phyloP scores from a whole-genome alignment of 2,329 filamentous ascomycete genomes.

The Talaromyces sp. region DNA sequence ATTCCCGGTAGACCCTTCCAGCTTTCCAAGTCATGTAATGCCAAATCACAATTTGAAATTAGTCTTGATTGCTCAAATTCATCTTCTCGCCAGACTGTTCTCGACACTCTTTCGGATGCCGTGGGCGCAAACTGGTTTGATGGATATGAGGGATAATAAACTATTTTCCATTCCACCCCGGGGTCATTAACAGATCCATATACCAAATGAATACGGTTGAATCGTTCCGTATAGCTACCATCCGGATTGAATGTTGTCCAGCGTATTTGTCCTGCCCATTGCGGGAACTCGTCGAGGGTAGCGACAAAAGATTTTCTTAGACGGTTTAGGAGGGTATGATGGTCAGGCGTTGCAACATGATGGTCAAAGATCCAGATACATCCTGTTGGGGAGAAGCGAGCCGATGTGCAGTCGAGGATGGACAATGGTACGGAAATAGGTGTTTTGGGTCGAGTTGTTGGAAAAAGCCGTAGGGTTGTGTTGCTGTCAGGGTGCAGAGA shows the following conservation, averaged over 20 bases:
- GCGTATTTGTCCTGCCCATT: constrained; percentile 43
- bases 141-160: background rate
- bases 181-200: background rate
- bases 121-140: background rate
- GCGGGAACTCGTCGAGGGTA: constrained; percentile 41
- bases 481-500: background rate
- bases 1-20: constrained; percentile 29
- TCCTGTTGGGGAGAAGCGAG: background rate
- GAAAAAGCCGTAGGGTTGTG: background rate
- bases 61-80: constrained; percentile 30
- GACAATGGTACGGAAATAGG: background rate
- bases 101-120: background rate
- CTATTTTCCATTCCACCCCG: background rate
- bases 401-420: background rate
- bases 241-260: constrained; percentile 31
- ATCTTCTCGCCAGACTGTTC: constrained; percentile 20
- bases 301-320: constrained; percentile 29
- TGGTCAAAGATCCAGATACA: background rate
- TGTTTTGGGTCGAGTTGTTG: background rate
- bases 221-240: constrained; percentile 28
- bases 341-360: background rate
- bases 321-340: background rate
- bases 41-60: constrained; percentile 28
- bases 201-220: constrained; percentile 37
- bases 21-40: constrained; percentile 31